Evolutionary conservation across 148 eudicot genomes (phyloP).

Genomic region (Drosera capensis): DNA sequence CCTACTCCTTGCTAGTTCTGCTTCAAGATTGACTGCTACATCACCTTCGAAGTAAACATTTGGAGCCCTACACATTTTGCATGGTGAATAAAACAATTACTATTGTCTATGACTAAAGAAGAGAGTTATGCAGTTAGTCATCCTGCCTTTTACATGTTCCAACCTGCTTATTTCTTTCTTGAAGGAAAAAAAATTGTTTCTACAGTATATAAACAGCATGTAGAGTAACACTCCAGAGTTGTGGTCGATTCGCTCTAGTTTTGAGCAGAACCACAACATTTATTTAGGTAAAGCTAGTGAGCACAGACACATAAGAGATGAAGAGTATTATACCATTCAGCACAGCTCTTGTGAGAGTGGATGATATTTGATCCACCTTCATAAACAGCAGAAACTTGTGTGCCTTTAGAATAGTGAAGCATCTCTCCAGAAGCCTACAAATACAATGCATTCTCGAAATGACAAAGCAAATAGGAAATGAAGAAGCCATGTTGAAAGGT

Average conservation of each 20-base stretch:
- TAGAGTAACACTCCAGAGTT: too few relatives aligned
- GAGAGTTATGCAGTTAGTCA: not conserved
- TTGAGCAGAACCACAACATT: not conserved
- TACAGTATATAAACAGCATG: too few relatives aligned
- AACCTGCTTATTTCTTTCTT: too few relatives aligned
- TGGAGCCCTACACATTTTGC: constrained; percentile 63
- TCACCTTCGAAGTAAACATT: constrained; percentile 69
- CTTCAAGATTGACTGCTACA: constrained; percentile 49
- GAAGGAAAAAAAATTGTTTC: too few relatives aligned
- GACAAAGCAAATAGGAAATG: not conserved
- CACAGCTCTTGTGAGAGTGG: constrained; percentile 63
- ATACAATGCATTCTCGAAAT: not conserved
- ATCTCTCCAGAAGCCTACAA: constrained; percentile 62
- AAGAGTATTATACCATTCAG: constrained; percentile 53
- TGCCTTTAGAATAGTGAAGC: constrained; percentile 57
- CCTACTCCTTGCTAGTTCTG: constrained; percentile 56
- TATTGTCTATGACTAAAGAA: not conserved
- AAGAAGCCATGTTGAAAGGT: not conserved
- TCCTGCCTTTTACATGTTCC: not conserved
- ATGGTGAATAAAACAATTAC: not conserved
- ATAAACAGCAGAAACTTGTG: constrained; percentile 36
- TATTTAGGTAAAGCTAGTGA: not conserved
- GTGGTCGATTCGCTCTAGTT: too few relatives aligned
- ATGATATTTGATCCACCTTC: constrained; percentile 30
- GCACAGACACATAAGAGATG: not conserved